phyloP scores from a whole-genome alignment of 2,329 filamentous ascomycete genomes.

The Penicillium sp. region DNA sequence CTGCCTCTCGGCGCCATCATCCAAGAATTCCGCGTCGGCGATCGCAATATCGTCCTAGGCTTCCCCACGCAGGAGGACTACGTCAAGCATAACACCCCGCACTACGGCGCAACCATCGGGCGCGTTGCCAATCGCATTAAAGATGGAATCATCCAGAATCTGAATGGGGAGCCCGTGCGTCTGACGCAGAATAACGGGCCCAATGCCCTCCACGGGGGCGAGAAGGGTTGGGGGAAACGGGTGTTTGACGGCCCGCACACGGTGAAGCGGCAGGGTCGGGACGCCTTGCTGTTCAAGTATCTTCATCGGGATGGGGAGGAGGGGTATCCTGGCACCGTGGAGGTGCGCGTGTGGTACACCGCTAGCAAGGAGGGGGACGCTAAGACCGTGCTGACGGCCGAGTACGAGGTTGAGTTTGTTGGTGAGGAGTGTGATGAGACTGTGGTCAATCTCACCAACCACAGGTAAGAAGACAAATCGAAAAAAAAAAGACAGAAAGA shows the following conservation, averaged over 20 bases:
- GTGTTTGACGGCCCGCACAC: slow-evolving; percentile 55
- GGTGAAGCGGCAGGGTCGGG: slow-evolving; percentile 58
- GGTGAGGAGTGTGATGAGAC: slow-evolving; percentile 81
- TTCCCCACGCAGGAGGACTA: slow-evolving; percentile 79
- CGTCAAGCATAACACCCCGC: slow-evolving; percentile 70
- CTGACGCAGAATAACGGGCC: slow-evolving; percentile 74
- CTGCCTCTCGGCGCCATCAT: slow-evolving; percentile 50
- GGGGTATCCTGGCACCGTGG: slow-evolving; percentile 83
- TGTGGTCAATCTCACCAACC: slow-evolving; percentile 89
- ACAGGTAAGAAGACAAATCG: slow-evolving; percentile 63
- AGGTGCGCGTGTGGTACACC: slow-evolving; percentile 76
- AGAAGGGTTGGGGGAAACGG: slow-evolving; percentile 62
- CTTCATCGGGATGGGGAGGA: slow-evolving; percentile 80
- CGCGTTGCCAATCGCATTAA: slow-evolving; percentile 78
- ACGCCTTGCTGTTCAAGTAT: slow-evolving; percentile 66
- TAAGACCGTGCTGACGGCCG: slow-evolving; percentile 74
- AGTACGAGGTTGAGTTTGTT: slow-evolving; percentile 84
- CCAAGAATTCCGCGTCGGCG: slow-evolving; percentile 74
- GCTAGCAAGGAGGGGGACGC: slow-evolving; percentile 68
- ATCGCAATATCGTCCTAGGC: slow-evolving; percentile 82
- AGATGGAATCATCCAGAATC: slow-evolving; percentile 65
- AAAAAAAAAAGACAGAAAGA: too few relatives aligned
- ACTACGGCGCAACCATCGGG: slow-evolving; percentile 93
- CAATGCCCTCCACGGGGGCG: slow-evolving; percentile 74
- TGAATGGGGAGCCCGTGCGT: slow-evolving; percentile 72